phyloP scores from a whole-genome alignment of 1,139 yeast species.

The Candida tetrigidarum region DNA sequence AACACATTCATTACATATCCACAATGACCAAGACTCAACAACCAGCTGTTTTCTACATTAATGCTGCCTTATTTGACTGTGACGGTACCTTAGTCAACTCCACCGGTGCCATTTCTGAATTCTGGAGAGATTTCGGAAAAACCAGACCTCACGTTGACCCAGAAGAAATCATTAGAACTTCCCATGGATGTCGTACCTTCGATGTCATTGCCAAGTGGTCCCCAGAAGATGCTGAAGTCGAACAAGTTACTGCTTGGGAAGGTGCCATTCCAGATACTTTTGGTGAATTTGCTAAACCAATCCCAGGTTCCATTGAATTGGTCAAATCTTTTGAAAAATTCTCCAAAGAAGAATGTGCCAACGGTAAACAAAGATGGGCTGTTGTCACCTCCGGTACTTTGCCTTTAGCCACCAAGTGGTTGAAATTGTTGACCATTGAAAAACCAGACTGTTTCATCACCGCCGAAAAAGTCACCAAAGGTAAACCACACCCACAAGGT shows the following conservation, averaged over 20 bases:
- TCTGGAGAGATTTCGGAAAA: slow-evolving; percentile 77
- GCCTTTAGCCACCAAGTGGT: slow-evolving; percentile 80
- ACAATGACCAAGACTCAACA: slow-evolving; percentile 34
- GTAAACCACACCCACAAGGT: slow-evolving; percentile 88
- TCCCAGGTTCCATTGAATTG: slow-evolving; percentile 73
- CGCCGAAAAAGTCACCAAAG: slow-evolving; percentile 75
- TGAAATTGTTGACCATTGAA: slow-evolving; percentile 62
- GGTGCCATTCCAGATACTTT: slow-evolving; percentile 72
- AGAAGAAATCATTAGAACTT: slow-evolving; percentile 68
- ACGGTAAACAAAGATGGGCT: slow-evolving; percentile 66
- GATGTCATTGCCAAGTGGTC: slow-evolving; percentile 78
- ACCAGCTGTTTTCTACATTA: slow-evolving; percentile 51
- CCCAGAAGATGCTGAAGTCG: slow-evolving; percentile 71
- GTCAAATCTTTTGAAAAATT: slow-evolving; percentile 55
- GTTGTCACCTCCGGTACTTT: slow-evolving; percentile 85
- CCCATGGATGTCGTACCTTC: slow-evolving; percentile 84
- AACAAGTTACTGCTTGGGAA: slow-evolving; percentile 71
- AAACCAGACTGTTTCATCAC: slow-evolving; percentile 78
- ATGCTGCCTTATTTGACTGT: slow-evolving; percentile 72
- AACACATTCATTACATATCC: not conserved
- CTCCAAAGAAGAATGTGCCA: slow-evolving; percentile 45
- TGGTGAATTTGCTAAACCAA: slow-evolving; percentile 72
- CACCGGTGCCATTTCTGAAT: slow-evolving; percentile 79
- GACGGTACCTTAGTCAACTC: slow-evolving; percentile 88
- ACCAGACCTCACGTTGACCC: slow-evolving; percentile 74